phyloP scores from a whole-genome alignment of 2,329 filamentous ascomycete genomes.

The Aspergillus candidus region DNA sequence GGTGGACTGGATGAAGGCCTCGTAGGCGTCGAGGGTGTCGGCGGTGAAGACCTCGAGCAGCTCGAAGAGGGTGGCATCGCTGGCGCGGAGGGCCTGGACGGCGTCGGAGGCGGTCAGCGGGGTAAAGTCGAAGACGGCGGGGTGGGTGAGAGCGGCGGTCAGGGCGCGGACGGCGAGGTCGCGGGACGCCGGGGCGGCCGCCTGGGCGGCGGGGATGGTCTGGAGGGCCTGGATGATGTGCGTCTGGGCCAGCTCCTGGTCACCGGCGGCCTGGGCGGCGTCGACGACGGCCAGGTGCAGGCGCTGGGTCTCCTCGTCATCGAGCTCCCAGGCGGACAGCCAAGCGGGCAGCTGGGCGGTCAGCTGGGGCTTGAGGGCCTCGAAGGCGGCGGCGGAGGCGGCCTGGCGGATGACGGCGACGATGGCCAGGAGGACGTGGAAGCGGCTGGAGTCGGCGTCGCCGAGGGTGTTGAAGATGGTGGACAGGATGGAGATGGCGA shows the following conservation, averaged over 20 bases:
- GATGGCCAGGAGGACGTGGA: conserved; percentile 85
- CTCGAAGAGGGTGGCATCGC: conserved; percentile 79
- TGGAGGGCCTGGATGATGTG: conserved; percentile 72
- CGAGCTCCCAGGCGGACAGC: conserved; percentile 76
- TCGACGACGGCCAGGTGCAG: conserved; percentile 79
- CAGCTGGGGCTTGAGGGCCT: conserved; percentile 75
- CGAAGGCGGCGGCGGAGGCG: conserved; percentile 67
- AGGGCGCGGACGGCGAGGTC: conserved; percentile 59
- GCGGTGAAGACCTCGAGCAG: conserved; percentile 93
- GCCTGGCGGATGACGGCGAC: conserved; percentile 72
- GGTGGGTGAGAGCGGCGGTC: conserved; percentile 60
- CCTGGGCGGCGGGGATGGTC: conserved; percentile 59
- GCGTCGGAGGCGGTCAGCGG: conserved; percentile 65
- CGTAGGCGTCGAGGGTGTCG: conserved; percentile 90
- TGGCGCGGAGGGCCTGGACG: conserved; percentile 79
- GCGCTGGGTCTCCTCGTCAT: conserved; percentile 75
- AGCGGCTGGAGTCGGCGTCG: conserved; percentile 69
- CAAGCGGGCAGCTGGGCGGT: conserved; percentile 70
- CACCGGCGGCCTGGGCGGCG: conserved; percentile 68
- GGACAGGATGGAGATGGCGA: conserved; percentile 84
- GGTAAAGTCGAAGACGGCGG: conserved; percentile 66
- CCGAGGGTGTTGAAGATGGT: conserved; percentile 94
- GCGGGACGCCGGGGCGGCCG: conserved; percentile 49
- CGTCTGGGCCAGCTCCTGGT: conserved; percentile 68
- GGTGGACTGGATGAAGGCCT: conserved; percentile 73